Conservation (phyloP, 257 asterid genomes). For the Gynochthodes officinalis region DNA sequence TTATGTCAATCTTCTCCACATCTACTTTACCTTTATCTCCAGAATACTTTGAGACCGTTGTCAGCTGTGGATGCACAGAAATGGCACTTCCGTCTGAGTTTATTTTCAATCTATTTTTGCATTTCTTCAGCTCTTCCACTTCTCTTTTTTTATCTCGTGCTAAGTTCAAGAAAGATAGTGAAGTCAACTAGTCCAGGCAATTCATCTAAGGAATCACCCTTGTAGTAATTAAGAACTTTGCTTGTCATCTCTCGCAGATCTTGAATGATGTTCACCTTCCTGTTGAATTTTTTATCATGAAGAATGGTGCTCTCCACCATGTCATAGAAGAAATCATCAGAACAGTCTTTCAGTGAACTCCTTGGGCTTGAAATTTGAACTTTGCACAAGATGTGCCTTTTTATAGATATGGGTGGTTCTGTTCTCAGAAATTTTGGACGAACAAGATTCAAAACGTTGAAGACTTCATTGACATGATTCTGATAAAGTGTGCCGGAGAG, state of each 20-base stretch:
- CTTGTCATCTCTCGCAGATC: constrained; percentile 84
- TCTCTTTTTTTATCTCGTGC: constrained; percentile 44
- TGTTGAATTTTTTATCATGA: constrained; percentile 51
- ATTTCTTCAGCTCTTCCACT: constrained; percentile 38
- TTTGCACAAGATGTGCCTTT: constrained; percentile 66
- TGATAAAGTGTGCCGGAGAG: constrained; percentile 90
- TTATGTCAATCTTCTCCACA: constrained; percentile 51
- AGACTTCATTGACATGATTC: constrained; percentile 85
- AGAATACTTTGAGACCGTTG: constrained; percentile 43
- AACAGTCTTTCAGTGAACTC: constrained; percentile 36
- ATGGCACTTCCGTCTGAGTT: constrained; percentile 78
- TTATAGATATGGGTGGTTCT: constrained; percentile 54
- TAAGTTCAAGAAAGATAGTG: constrained; percentile 66
- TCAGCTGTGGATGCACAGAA: constrained; percentile 69
- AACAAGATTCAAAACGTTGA: constrained; percentile 76
- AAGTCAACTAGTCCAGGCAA: constrained; percentile 90
- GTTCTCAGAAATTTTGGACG: constrained; percentile 74
- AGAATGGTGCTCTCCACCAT: constrained; percentile 61
- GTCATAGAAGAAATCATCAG: constrained; percentile 63
- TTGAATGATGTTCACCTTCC: constrained; percentile 70
- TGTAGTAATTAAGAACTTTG: constrained; percentile 79
- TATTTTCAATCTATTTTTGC: constrained; percentile 51
- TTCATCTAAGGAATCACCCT: constrained; percentile 87
- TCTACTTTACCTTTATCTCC: constrained; percentile 61
- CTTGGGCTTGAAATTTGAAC: constrained; percentile 51